Evolutionary conservation across 2,329 filamentous ascomycete genomes (phyloP).

Genomic region (Lasiodiplodia sp.): DNA sequence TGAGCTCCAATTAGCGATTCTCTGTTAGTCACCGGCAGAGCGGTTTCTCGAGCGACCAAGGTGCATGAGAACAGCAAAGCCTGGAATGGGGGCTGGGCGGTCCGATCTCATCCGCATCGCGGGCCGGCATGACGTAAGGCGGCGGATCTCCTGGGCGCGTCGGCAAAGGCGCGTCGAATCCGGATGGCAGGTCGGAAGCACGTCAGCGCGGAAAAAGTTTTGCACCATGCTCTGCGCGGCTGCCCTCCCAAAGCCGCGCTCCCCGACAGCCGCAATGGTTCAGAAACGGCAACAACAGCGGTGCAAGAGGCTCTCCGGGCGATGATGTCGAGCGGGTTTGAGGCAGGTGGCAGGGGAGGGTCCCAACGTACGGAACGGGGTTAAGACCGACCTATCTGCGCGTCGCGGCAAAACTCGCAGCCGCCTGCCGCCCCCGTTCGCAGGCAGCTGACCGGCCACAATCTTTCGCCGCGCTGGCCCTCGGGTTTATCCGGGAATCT

Average conservation of each 20-base stretch:
- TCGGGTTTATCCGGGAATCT: neutral
- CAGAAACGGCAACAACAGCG: neutral
- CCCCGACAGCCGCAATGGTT: too few relatives aligned
- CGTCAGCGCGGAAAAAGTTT: slow-evolving; percentile 15
- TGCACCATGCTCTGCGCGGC: neutral
- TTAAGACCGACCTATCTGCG: neutral
- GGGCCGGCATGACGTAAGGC: slow-evolving; percentile 15
- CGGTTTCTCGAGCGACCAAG: neutral
- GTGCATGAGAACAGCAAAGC: neutral
- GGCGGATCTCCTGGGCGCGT: neutral
- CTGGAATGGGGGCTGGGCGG: slow-evolving; percentile 7
- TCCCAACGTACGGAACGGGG: slow-evolving; percentile 4
- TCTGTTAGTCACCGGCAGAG: neutral
- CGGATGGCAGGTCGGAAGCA: neutral
- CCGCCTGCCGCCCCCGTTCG: neutral
- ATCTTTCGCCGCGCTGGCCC: neutral
- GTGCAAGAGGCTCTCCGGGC: neutral
- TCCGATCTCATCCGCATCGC: neutral
- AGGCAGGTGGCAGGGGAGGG: slow-evolving; percentile 4
- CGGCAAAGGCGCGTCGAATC: neutral
- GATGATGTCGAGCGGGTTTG: slow-evolving; percentile 14
- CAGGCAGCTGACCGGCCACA: neutral
- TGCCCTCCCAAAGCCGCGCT: neutral
- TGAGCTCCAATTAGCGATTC: neutral
- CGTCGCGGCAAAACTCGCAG: neutral